Base-by-base conservation (phyloP, 2,329 filamentous ascomycete genomes). In the Arthroderma sp. region DNA sequence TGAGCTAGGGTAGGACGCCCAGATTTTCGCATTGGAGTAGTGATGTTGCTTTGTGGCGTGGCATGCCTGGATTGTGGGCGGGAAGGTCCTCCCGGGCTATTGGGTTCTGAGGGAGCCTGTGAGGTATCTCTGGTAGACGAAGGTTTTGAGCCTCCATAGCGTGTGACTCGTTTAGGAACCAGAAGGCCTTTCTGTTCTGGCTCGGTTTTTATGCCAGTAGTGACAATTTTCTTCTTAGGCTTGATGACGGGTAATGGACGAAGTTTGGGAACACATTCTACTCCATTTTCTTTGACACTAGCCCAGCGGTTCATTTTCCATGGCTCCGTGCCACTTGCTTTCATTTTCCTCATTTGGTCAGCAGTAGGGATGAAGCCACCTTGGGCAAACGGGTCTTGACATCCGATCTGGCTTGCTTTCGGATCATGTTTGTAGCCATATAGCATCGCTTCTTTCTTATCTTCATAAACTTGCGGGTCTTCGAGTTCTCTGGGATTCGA, bases 361-460 rank as follows among this genome's bases (percentile, higher is more conserved):
- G 73, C 63, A 19, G 72, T 76, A 6, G 74, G 73, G 44, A 71
- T 70, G 62, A 76, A 76, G 8, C 74, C 73, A 49, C 73, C 74
- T 62, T 84, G 81, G 1, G 72, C 66, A 58, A 81, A 81, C 0
- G 81, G 79, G 63, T 83, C 77, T 61, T 83, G 81, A 56, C 69
- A 71, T n/a, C 76, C 76, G 38, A 70, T 67, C 56, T 73, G 71
- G 37, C 65, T 62, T 37, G 69, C 67, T 62, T 78, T 78, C 0
- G 77, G 67, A 60, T 81, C 79, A 65, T 80, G 80, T 35, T 73
- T 75, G 66, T 83, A 84, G 57, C 79, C 79, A 64, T 84, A 84
- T 0, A 84, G 69, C 58, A 77, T 76, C 0, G 81, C 76, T 68
- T 84, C 81, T 62, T 82, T 82, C 67, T 77, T 77, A 62, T 81